A percentile compares a stretch with the other conserved stretches of the same genome.
These are phyloP conservation scores for Hanseniaspora singularis DNA, from an alignment of 805 yeast species.

Conservation along the genomic window DNA sequence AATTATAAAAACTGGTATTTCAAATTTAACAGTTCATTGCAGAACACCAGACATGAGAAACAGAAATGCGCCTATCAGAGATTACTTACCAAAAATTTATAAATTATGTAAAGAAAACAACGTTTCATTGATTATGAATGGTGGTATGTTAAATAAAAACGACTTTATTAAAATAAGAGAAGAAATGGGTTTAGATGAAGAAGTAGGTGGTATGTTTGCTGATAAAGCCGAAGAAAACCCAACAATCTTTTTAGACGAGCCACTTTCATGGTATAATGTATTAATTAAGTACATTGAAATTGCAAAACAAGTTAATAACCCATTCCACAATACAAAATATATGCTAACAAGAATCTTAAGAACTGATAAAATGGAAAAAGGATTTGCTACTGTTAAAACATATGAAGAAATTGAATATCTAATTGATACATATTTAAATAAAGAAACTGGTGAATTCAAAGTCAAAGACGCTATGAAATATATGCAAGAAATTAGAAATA, in stretches of 20 bases:
- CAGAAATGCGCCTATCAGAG: conserved; percentile 68
- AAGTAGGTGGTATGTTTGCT: conserved; percentile 89
- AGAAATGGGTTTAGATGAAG: conserved; percentile 36
- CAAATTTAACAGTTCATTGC: conserved; percentile 82
- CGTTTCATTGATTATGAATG: conserved; percentile 72
- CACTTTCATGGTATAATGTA: conserved; percentile 42
- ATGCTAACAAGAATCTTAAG: conserved; percentile 67
- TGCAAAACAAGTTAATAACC: conserved; percentile 48
- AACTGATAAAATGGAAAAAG: conserved; percentile 46
- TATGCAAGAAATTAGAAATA: conserved; percentile 18
- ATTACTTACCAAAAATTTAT: conserved; percentile 50
- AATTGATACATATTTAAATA: conserved; percentile 16
- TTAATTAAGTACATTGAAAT: conserved; percentile 44
- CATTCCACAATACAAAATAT: conserved; percentile 65
- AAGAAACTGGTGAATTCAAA: conserved; percentile 20
- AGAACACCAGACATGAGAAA: conserved; percentile 82
- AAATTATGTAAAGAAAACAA: conserved; percentile 47
- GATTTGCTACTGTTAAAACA: conserved; percentile 44
- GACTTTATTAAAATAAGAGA: conserved; percentile 45
- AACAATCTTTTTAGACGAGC: conserved; percentile 46
- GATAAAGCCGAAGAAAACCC: conserved; percentile 82
- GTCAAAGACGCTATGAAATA: conserved; percentile 19
- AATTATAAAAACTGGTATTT: conserved; percentile 64
- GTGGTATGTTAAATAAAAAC: conserved; percentile 45
- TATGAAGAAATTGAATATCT: conserved; percentile 35